Percentiles rank a stretch among this genome's conserved stretches.
Conservation (phyloP, 176 grass and related monocot species). For the Ampelocalamus luodianensis region DNA sequence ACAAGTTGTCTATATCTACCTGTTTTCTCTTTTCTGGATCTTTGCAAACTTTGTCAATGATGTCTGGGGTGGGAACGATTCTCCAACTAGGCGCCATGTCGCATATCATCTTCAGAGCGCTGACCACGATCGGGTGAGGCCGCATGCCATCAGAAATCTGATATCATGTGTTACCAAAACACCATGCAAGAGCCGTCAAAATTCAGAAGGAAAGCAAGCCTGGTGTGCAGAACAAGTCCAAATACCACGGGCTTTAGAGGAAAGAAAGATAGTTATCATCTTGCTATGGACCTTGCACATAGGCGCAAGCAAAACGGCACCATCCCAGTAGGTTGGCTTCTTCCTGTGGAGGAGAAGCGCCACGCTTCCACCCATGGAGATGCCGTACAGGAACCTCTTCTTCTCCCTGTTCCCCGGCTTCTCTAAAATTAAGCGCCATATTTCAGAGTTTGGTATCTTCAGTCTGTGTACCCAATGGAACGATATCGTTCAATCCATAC, state of each 20-base stretch:
- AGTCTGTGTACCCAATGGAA: background rate
- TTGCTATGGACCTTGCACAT: slow-evolving; percentile 72
- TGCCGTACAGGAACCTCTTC: slow-evolving; percentile 58
- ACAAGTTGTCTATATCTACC: too few relatives aligned
- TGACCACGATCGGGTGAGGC: slow-evolving; percentile 62
- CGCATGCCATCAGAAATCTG: slow-evolving; percentile 80
- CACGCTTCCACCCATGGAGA: slow-evolving; percentile 66
- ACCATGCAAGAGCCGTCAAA: slow-evolving; percentile 6
- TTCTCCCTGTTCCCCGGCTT: slow-evolving; percentile 55
- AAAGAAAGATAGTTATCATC: too few relatives aligned
- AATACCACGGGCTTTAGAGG: too few relatives aligned
- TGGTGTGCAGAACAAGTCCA: too few relatives aligned
- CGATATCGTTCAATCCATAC: slow-evolving; percentile 30
- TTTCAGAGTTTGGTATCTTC: slow-evolving; percentile 7
- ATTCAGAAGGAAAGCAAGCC: too few relatives aligned
- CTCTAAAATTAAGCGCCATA: slow-evolving; percentile 42
- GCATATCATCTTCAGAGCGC: slow-evolving; percentile 51
- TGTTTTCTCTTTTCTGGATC: too few relatives aligned
- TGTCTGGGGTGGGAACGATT: slow-evolving; percentile 56
- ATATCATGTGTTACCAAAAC: background rate
- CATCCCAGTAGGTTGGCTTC: slow-evolving; percentile 55
- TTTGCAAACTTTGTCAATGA: too few relatives aligned
- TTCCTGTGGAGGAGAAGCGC: slow-evolving; percentile 62
- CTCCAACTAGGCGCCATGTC: slow-evolving; percentile 64
- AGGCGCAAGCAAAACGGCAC: slow-evolving; percentile 64